Evolutionary conservation across 1,284 basidiomycete genomes (phyloP).

Genomic region (Porphyrellus sp.): DNA sequence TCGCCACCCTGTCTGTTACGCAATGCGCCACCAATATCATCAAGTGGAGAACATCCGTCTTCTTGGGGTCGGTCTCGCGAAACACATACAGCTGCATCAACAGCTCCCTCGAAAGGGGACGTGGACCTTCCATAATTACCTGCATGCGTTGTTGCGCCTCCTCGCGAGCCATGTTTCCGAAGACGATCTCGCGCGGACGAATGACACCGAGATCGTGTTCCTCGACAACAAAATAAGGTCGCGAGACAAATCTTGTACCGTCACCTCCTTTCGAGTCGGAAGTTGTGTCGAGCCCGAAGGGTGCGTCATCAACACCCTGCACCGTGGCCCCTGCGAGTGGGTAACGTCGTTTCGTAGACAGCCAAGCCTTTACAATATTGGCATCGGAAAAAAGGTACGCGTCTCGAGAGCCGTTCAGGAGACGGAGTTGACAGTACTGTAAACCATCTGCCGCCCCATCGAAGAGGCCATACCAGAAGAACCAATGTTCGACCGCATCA

Average conservation of each 20-base stretch:
- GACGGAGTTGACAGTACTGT: conserved; percentile 9
- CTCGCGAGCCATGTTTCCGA: conserved; percentile 11
- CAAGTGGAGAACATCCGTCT: conserved; percentile 16
- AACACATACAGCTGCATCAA: conserved; percentile 14
- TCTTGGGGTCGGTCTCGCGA: not conserved
- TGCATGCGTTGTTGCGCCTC: conserved; percentile 4
- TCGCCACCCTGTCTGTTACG: conserved; percentile 12
- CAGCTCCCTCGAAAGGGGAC: conserved; percentile 20
- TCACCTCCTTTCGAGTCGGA: not conserved
- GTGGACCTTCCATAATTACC: conserved; percentile 10
- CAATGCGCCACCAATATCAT: conserved; percentile 15
- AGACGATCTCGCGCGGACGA: conserved; percentile 5
- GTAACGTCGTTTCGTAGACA: conserved; percentile 21
- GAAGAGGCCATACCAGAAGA: conserved; percentile 8
- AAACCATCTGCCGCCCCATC: conserved; percentile 14
- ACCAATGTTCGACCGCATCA: conserved; percentile 9
- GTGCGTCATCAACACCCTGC: not conserved
- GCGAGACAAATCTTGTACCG: not conserved
- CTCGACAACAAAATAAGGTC: not conserved
- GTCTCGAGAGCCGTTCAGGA: conserved; percentile 8
- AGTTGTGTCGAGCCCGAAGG: not conserved
- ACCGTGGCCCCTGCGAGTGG: conserved; percentile 18
- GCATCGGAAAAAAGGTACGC: conserved; percentile 12
- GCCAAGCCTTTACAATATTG: conserved; percentile 17
- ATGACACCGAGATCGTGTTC: not conserved